Conservation (phyloP, 2,329 filamentous ascomycete genomes). For the Ophiostoma ulmi region DNA sequence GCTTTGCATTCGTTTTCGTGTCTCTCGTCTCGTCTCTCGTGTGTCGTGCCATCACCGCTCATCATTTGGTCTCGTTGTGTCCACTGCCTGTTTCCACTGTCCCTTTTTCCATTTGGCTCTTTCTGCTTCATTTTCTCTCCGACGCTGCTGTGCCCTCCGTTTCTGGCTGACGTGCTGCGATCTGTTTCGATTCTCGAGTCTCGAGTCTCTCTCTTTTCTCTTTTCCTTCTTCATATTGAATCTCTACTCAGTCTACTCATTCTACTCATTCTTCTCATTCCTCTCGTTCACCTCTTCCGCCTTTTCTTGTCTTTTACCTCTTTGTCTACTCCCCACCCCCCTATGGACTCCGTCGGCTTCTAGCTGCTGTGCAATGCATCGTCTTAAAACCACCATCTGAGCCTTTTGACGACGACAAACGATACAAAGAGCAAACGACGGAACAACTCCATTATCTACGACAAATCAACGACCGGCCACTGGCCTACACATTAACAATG, state of each 20-base stretch:
- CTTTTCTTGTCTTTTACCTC: background rate
- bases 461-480: background rate
- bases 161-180: slow-evolving; percentile 16
- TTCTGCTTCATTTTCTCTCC: slow-evolving; percentile 9
- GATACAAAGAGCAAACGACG: background rate
- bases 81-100: background rate
- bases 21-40: background rate
- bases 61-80: background rate
- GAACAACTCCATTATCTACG: background rate
- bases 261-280: background rate
- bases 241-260: background rate
- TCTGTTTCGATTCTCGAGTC: background rate
- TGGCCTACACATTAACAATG: slow-evolving; percentile 30
- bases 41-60: background rate
- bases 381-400: background rate
- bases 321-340: background rate
- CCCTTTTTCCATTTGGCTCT: slow-evolving; percentile 3
- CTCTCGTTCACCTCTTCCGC: background rate
- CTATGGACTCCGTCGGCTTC: background rate
- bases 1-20: background rate
- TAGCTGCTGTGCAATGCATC: slow-evolving; percentile 12
- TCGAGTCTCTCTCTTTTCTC: background rate
- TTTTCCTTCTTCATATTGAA: background rate
- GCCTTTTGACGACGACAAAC: background rate
- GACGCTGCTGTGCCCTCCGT: slow-evolving; percentile 3